Evolutionary conservation across 768 basidiomycete genomes (phyloP), one percentile per base, ranked within the genome.

Genomic region (Pluteus cervinus): DNA sequence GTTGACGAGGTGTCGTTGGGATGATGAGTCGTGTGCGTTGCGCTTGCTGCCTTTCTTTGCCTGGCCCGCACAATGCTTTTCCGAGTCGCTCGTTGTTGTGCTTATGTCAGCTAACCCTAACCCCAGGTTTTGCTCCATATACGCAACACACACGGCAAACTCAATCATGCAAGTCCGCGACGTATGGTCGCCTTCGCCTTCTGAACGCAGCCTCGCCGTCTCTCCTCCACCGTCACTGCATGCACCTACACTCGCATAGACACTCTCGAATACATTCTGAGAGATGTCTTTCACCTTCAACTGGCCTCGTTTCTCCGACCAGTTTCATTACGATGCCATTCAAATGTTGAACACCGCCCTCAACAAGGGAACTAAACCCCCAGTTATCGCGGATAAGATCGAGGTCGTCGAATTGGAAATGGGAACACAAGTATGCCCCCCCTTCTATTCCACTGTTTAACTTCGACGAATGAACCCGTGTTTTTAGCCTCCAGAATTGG

Each of bases 321-420:
- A 86, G 61, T 97, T 97, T 53, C 91, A 96, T 65, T 79, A 82
- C 56, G 86, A 94, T 77, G 94, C 94, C 21, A 89, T 91, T 46
- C 81, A 88, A 48, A 92, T 96, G 87, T 84, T 98, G 65, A 91
- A 92, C 47, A 83, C 80, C n/a, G 88, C 89, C 29, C 86, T 93
- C 61, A 91, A 91, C 72, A 90, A 96, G 70, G 96, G 96, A 46
- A 86, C 81, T 65, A 97, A 96, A 56, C 96, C 94, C 1, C 91
- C 92, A 20, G 86, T 99, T 53, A 97, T 98, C 48, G 93, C 91
- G 37, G 96, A 94, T 64, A 83, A 76, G 60, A 98, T 99, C 46
- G 91, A 98, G 58, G 96, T 99, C 21, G 87, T 96, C 37, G 96
- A 98, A 57, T 67, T 99, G n/a, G 86, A 97, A 62, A 98, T 99